Base-by-base conservation (phyloP, 129 eudicot genomes). In the Sambucus nigra region DNA sequence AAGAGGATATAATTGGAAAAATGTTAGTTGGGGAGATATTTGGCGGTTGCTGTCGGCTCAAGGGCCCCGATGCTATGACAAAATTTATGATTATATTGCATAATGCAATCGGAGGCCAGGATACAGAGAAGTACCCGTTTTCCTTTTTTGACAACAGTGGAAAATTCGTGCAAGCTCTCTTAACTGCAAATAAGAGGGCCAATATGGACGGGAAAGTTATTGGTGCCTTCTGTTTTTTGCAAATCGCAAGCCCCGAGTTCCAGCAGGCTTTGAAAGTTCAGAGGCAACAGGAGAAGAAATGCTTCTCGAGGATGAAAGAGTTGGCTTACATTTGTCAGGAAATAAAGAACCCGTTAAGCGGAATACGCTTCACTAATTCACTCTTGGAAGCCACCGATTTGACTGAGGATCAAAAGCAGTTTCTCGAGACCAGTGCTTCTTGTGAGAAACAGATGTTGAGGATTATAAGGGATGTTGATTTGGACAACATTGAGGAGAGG, bases 141-240 rank as follows among this genome's bases (percentile, higher is more conserved):
- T 69, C 91, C 20, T 92, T 92, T 73, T 77, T 74, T 61, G 88
- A 86, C 51, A 74, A 68, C 40, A 78, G 53, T 73, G 96, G 99
- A 25, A 78, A 86, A 28, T 82, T 61, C 19, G 81, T 86, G 60
- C 91, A 82, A 70, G 99, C 87, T 77, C 74, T 92, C 16, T 68
- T 92, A 78, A 79, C 96, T 10, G 99, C 94, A 27, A 87, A 92
- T 47, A 86, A 80, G 78, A 70, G 96, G 75, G 76, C 80, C 35
- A 80, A 82, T 68, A 26, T 75, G 76, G 65, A 73, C 3, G 99
- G 92, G 13, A 58, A 80, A 59, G 67, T 70, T 53, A 78, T 75
- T 33, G 96, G 96, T 27, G 94, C 92, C 25, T 82, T 92, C 55
- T 92, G 99, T 69, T 92, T 92, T 80, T 49, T 92, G 68, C 99